Conservation (phyloP, 257 asterid species). For the Salvia hispanica region DNA sequence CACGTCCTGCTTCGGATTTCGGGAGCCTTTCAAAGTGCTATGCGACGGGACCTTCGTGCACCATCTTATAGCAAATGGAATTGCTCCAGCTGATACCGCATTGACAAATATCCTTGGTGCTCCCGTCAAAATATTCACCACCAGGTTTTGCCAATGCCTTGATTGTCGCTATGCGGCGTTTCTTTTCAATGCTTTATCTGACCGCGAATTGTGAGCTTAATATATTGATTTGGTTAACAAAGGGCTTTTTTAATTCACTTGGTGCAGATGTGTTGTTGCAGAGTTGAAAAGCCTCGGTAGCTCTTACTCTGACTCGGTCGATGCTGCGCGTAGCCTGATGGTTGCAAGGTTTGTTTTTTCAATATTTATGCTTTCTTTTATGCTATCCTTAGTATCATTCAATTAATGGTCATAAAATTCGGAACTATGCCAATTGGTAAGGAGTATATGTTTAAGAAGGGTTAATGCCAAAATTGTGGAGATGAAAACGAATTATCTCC, state of each 20-base stretch:
- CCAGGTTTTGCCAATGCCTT: constrained; percentile 47
- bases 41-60: constrained; percentile 96
- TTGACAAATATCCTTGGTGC: constrained; percentile 70
- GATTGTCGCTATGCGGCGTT: neutral
- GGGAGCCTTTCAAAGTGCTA: constrained; percentile 88
- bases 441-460: constrained; percentile 12
- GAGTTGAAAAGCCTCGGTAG: constrained; percentile 84
- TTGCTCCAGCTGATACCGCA: constrained; percentile 91
- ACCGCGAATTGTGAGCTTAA: neutral
- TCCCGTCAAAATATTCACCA: constrained; percentile 76
- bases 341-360: constrained; percentile 60
- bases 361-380: neutral
- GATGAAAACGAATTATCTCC: neutral
- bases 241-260: neutral
- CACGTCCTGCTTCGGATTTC: constrained; percentile 82
- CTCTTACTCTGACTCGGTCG: constrained; percentile 51
- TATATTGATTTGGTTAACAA: constrained; percentile 2
- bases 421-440: neutral
- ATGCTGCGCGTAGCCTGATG: constrained; percentile 66
- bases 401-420: neutral
- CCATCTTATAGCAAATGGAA: constrained; percentile 61
- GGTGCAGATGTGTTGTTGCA: constrained; percentile 76
- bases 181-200: neutral
- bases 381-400: neutral
- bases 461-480: neutral